Base-by-base conservation (phyloP, 257 asterid species). In the Nicotiana attenuata region DNA sequence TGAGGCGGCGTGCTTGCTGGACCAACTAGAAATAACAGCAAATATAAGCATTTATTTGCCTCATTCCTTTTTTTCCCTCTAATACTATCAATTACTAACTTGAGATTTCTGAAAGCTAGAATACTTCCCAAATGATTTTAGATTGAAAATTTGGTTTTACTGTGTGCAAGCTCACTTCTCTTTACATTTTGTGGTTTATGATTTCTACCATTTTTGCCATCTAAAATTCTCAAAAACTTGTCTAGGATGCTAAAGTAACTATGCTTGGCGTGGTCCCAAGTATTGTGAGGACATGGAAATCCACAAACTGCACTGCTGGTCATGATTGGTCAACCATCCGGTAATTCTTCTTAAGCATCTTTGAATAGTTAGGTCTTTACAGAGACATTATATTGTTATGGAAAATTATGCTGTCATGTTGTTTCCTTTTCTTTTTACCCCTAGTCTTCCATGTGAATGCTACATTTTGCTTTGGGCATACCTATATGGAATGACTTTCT, bases 201-300 rank as follows among this genome's bases (percentile, higher is more conserved):
- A 2, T 6, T 73, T 73, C 78, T 1, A 24, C 66, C 33, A 22
- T 33, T 71, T 82, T 69, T 26, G 31, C 57, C 61, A 33, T 67
- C 76, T 31, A 82, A 80, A 73, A 65, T 86, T 85, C 87, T 81
- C 83, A 57, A 82, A 59, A 53, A 67, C 82, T 60, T 84, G 41
- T 88, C 71, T 86, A 96, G 98, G 99, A 96, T 88, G 94, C 98
- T 83, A 87, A 90, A 86, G 98, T 96, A 81, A 92, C 99, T 83
- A 91, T 92, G 97, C 92, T 96, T 81, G 99, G 99, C 26, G 97
- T 94, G 84, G 91, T 96, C 87, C 99, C 99, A 87, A 94, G 98
- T 87, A 89, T 96, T 60, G 98, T 94, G 82, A 92, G 98, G 93
- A 85, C 94, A 64, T 96, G 99, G 99, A 96, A 92, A 90, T 90